Conservation (phyloP, 305 asterid species). For the Rubia balearica region DNA sequence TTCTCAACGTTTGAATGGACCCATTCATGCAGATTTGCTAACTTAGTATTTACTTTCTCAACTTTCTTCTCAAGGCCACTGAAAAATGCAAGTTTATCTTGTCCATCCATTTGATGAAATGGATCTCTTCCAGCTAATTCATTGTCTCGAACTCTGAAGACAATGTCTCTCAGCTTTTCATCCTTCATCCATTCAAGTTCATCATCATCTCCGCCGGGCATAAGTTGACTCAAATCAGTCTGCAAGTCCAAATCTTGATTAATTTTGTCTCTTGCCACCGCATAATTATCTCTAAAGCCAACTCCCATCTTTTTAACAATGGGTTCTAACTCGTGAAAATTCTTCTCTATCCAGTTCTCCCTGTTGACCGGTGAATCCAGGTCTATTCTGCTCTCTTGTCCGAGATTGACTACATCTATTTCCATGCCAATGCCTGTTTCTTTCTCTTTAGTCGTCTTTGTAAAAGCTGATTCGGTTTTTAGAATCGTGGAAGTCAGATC, state of each 20-base stretch:
- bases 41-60: conserved; percentile 63
- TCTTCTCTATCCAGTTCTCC: conserved; percentile 76
- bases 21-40: conserved; percentile 68
- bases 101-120: conserved; percentile 62
- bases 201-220: conserved; percentile 35
- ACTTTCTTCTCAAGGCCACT: conserved; percentile 85
- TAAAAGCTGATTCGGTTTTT: conserved; percentile 24
- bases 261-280: conserved; percentile 59
- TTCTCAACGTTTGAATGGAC: conserved; percentile 88
- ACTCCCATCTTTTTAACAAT: conserved; percentile 53
- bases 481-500: conserved; percentile 22
- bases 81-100: conserved; percentile 64
- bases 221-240: conserved; percentile 37
- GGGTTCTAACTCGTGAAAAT: conserved; percentile 80
- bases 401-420: conserved; percentile 20
- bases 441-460: conserved; percentile 17
- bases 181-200: conserved; percentile 97
- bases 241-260: conserved; percentile 36
- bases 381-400: conserved; percentile 31
- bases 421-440: conserved; percentile 24
- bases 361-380: conserved; percentile 27
- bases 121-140: conserved; percentile 96
- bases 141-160: conserved; percentile 85
- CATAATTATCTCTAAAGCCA: conserved; percentile 72
- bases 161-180: conserved; percentile 76